These are phyloP conservation scores for Leccinum barrowsii DNA, from an alignment of 768 basidiomycete genomes.

Conservation along the genomic window DNA sequence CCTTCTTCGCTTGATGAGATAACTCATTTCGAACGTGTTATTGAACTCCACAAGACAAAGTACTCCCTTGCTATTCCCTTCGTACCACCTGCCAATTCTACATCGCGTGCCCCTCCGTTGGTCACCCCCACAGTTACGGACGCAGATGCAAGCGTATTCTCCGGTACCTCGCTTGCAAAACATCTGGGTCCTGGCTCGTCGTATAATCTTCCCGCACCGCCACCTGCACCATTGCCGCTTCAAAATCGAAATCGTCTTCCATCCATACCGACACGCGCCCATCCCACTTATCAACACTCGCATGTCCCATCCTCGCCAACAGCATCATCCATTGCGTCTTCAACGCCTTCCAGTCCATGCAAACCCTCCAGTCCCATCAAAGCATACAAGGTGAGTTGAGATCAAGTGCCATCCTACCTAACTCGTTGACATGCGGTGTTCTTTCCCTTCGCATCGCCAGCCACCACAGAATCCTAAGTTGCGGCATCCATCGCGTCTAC, in stretches of 20 bases:
- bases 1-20: conserved; percentile 47
- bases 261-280: background rate
- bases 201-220: conserved; percentile 15
- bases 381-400: conserved; percentile 4
- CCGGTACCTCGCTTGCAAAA: conserved; percentile 7
- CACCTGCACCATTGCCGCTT: conserved; percentile 6
- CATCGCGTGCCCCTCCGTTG: conserved; percentile 1
- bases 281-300: background rate
- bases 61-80: conserved; percentile 52
- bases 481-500: conserved; percentile 71
- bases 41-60: conserved; percentile 46
- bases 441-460: background rate
- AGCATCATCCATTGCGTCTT: conserved; percentile 23
- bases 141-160: conserved; percentile 10
- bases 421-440: background rate
- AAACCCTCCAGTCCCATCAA: conserved; percentile 25
- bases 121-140: background rate
- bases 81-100: conserved; percentile 30
- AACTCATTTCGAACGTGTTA: conserved; percentile 51
- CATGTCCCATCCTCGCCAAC: conserved; percentile 21
- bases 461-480: conserved; percentile 41
- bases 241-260: conserved; percentile 7
- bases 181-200: background rate
- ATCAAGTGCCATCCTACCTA: background rate
- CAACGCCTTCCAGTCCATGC: conserved; percentile 30